phyloP scores from a whole-genome alignment of 805 yeast genomes.

The Saccharomycopsis selenospora region DNA sequence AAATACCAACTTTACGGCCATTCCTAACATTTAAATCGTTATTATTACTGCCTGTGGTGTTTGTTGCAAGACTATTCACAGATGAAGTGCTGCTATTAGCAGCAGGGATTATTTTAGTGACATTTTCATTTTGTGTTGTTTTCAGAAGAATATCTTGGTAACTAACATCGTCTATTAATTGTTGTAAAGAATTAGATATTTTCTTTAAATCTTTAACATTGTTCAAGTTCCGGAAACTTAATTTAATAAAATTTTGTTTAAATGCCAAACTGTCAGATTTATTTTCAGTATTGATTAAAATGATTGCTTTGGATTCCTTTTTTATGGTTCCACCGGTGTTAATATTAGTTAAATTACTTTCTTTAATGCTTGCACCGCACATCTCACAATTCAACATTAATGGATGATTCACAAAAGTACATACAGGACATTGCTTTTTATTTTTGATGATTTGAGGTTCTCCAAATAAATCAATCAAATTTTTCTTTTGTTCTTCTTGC shows the following conservation, averaged over 20 bases:
- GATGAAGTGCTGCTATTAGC: background rate
- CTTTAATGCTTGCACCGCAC: conserved; percentile 58
- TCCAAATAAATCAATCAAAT: conserved; percentile 7
- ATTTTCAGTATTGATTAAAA: conserved; percentile 5
- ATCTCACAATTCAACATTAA: conserved; percentile 74
- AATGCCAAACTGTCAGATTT: conserved; percentile 23
- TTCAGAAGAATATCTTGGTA: conserved; percentile 1
- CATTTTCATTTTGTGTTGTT: conserved; percentile 11
- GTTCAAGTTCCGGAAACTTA: conserved; percentile 15
- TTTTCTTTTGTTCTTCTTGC: conserved; percentile 2
- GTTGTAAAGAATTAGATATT: conserved; percentile 7
- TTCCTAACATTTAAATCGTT: background rate
- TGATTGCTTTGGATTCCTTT: background rate
- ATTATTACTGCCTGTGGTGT: background rate
- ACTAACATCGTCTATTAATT: conserved; percentile 9
- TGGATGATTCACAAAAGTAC: conserved; percentile 82
- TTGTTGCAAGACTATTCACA: background rate
- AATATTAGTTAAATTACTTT: conserved; percentile 24
- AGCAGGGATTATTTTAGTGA: conserved; percentile 13
- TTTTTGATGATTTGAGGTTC: background rate
- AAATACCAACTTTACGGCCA: conserved; percentile 51
- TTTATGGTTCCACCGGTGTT: background rate
- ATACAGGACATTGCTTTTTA: conserved; percentile 39
- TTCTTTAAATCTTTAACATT: conserved; percentile 10
- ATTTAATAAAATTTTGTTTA: conserved; percentile 12